A percentile compares a stretch with the other conserved stretches of the same genome.
Evolutionary conservation across 371 early-diverging fungal species (phyloP).

Genomic region (Rhizopus microsporus): DNA sequence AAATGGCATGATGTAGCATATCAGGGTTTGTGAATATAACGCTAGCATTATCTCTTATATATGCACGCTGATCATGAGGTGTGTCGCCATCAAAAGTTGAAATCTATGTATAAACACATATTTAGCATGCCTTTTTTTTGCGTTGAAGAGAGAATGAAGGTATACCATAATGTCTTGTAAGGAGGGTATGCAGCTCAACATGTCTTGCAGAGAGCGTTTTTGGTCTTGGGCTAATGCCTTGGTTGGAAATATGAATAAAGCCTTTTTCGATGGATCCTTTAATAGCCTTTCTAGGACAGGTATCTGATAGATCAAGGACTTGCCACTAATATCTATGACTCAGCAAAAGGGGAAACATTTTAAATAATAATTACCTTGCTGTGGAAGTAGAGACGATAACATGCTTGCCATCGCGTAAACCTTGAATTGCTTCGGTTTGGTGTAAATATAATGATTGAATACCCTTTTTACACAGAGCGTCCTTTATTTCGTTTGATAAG

Average conservation of each 20-base stretch:
- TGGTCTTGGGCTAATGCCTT: conserved; percentile 88
- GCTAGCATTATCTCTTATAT: conserved; percentile 50
- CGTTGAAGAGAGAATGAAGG: too few relatives aligned
- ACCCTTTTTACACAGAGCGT: conserved; percentile 30
- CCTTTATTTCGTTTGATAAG: conserved; percentile 14
- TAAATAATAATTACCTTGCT: conserved; percentile 44
- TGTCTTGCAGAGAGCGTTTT: conserved; percentile 43
- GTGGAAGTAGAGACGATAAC: conserved; percentile 74
- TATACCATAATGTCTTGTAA: conserved; percentile 22
- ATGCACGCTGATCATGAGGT: conserved; percentile 37
- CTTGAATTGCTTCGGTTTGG: conserved; percentile 67
- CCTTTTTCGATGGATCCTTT: conserved; percentile 32
- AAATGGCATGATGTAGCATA: conserved; percentile 73
- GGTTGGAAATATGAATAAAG: conserved; percentile 70
- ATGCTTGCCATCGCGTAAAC: conserved; percentile 41
- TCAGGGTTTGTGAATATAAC: conserved; percentile 85
- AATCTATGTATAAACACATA: conserved; percentile 16
- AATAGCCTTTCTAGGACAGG: conserved; percentile 62
- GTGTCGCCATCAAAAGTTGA: conserved; percentile 56
- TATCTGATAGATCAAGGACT: conserved; percentile 77
- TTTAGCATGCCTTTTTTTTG: not conserved
- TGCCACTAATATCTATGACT: conserved; percentile 57
- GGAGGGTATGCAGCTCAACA: conserved; percentile 33
- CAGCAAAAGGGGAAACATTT: not conserved
- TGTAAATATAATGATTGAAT: conserved; percentile 64